phyloP scores from a whole-genome alignment of 1,139 yeast species.

The Ogataea hybrid region DNA sequence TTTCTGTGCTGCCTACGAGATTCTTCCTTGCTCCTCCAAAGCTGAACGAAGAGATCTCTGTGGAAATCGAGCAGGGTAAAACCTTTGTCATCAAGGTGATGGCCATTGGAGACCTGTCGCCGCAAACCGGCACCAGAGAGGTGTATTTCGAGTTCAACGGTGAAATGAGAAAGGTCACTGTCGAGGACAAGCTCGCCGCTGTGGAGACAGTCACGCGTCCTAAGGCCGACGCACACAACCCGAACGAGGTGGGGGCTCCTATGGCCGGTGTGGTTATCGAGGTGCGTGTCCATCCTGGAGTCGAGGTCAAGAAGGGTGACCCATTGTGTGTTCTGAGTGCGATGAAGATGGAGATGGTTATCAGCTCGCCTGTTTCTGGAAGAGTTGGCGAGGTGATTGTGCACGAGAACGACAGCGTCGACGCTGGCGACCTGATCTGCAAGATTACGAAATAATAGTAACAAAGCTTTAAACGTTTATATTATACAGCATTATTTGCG shows the following conservation, averaged over 20 bases:
- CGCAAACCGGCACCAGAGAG: slow-evolving; percentile 87
- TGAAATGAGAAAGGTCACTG: slow-evolving; percentile 93
- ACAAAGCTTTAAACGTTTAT: not conserved
- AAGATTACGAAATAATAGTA: slow-evolving; percentile 35
- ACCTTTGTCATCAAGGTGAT: slow-evolving; percentile 85
- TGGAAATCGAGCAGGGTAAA: slow-evolving; percentile 94
- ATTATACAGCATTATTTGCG: slow-evolving; percentile 5
- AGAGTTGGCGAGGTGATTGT: slow-evolving; percentile 71
- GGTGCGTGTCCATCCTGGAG: slow-evolving; percentile 83
- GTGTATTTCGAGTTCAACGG: slow-evolving; percentile 98
- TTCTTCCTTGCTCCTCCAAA: slow-evolving; percentile 84
- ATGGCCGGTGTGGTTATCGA: slow-evolving; percentile 99
- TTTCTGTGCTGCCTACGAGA: slow-evolving; percentile 90
- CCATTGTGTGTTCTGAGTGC: slow-evolving; percentile 94
- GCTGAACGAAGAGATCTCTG: slow-evolving; percentile 84
- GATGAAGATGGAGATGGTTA: slow-evolving; percentile 99
- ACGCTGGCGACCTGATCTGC: slow-evolving; percentile 80
- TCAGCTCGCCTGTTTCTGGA: slow-evolving; percentile 88
- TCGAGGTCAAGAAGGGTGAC: slow-evolving; percentile 93
- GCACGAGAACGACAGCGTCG: slow-evolving; percentile 93
- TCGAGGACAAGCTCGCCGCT: slow-evolving; percentile 83
- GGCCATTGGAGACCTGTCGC: slow-evolving; percentile 88
- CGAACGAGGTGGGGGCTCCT: slow-evolving; percentile 96
- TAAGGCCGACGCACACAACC: slow-evolving; percentile 84
- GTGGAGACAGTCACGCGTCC: slow-evolving; percentile 84